These are phyloP conservation scores for Colletotrichum sp. DNA, from an alignment of 2,329 filamentous ascomycete species.

Conservation along the genomic window DNA sequence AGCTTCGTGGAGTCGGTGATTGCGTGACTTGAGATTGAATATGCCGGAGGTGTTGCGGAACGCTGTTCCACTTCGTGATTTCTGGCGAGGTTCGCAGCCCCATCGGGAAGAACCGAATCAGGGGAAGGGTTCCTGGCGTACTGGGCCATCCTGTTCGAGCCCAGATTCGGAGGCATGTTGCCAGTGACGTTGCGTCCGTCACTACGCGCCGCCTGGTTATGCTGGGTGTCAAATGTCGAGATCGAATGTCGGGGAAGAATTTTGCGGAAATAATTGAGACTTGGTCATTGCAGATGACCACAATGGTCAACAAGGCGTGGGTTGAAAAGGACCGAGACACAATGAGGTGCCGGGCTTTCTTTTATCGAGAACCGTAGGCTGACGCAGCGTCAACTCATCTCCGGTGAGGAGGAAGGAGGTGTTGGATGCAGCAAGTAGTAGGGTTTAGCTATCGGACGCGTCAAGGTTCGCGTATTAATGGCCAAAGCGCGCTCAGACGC, in stretches of 20 bases:
- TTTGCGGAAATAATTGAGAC: not conserved
- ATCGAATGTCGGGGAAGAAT: not conserved
- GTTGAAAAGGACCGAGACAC: not conserved
- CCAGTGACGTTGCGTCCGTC: not conserved
- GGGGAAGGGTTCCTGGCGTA: conserved; percentile 17
- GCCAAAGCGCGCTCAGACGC: not conserved
- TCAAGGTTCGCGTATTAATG: not conserved
- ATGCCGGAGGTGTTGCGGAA: not conserved
- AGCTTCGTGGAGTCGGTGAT: conserved; percentile 38
- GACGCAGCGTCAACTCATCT: not conserved
- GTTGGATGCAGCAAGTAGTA: not conserved
- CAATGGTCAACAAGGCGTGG: not conserved
- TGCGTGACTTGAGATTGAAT: conserved; percentile 24
- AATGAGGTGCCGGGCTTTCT: not conserved
- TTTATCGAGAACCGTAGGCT: not conserved
- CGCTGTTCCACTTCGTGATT: not conserved
- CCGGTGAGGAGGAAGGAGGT: not conserved
- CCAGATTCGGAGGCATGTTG: conserved; percentile 17
- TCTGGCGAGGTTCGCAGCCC: not conserved
- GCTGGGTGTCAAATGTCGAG: not conserved
- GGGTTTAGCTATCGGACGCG: not conserved
- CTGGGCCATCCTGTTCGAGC: conserved; percentile 15
- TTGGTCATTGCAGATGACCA: not conserved
- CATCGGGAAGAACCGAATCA: not conserved
- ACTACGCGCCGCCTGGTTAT: not conserved